phyloP scores from a whole-genome alignment of 129 eudicot species.

The Smallanthus sonchifolius region DNA sequence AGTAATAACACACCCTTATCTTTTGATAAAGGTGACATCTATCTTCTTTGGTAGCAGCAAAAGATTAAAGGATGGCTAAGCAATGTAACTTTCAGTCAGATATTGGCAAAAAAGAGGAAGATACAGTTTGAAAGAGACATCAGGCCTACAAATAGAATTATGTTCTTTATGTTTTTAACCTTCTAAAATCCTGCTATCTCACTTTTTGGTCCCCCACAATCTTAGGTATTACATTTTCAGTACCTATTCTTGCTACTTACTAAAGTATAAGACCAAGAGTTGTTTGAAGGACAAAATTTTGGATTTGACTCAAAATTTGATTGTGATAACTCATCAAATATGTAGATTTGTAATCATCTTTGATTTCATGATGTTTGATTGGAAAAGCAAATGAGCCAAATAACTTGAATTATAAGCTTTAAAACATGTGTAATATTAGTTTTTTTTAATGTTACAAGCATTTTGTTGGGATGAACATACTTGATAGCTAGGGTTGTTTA shows the following conservation, averaged over 20 bases:
- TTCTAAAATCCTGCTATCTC: slow-evolving; percentile 1
- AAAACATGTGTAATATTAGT: not conserved
- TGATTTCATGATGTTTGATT: not conserved
- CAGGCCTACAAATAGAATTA: slow-evolving; percentile 36
- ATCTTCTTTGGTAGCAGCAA: slow-evolving; percentile 26
- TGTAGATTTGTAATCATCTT: slow-evolving; percentile 2
- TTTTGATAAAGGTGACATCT: slow-evolving; percentile 8
- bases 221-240: slow-evolving; percentile 10
- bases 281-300: slow-evolving; percentile 11
- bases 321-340: slow-evolving; percentile 26
- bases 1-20: slow-evolving; percentile 2
- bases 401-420: not conserved
- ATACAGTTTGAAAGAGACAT: slow-evolving; percentile 33
- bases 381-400: not conserved
- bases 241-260: slow-evolving; percentile 10
- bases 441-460: not conserved
- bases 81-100: slow-evolving; percentile 38
- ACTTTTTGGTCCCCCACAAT: slow-evolving; percentile 22
- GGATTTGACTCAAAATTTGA: slow-evolving; percentile 24
- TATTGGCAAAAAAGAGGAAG: slow-evolving; percentile 36
- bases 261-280: slow-evolving; percentile 10
- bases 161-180: slow-evolving; percentile 25
- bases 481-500: not conserved
- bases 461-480: not conserved
- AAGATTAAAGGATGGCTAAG: slow-evolving; percentile 26